Base-by-base conservation (phyloP, 495 filamentous ascomycete species). In the Xylaria curta region DNA sequence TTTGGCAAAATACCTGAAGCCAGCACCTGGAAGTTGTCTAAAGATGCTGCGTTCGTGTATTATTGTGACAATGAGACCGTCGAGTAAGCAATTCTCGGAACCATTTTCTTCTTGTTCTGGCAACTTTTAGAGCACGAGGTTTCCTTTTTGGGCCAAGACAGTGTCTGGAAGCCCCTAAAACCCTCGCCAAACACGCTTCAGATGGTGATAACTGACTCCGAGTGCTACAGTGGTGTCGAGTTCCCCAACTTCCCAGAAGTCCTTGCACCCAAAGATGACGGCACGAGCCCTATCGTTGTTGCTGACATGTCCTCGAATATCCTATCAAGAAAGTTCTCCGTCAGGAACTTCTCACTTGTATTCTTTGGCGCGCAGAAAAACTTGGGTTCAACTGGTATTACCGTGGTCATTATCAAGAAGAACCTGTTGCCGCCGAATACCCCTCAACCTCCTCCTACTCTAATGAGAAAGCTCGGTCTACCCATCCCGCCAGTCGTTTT, bases 1-100 rank as follows among this genome's bases (percentile, higher is more conserved):
- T 96, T 94, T 73, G 91, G 91, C 19, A 86, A 80, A 59, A 94
- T 96, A 44, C 89, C 93, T 0, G 80, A 86, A 0, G 90, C 93
- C 75, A 82, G 84, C 26, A 82, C 83, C 19, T 96, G 93, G 93
- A 88, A 82, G 3, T 81, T 93, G 72, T 92, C 88, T 31, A 83
- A 86, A 10, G 85, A 84, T n/a, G 85, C 89, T 12, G 90, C 92
- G 0, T 86, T 93, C 76, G 88, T 92, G 2, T 96, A 96, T 81
- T 91, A 88, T 72, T 96, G 93, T 77, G 91, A 93, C 76, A 96
- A 96, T 66, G 93, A 95, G 83, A 93, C 91, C 2, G 90, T 93
- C 10, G 93, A n/a, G n/a, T n/a, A n/a, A n/a, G n/a, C n/a, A n/a
- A n/a, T n/a, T n/a, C n/a, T n/a, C n/a, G n/a, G n/a, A n/a, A n/a